Conservation (phyloP, 805 yeast species). For the Lachancea mirantina region DNA sequence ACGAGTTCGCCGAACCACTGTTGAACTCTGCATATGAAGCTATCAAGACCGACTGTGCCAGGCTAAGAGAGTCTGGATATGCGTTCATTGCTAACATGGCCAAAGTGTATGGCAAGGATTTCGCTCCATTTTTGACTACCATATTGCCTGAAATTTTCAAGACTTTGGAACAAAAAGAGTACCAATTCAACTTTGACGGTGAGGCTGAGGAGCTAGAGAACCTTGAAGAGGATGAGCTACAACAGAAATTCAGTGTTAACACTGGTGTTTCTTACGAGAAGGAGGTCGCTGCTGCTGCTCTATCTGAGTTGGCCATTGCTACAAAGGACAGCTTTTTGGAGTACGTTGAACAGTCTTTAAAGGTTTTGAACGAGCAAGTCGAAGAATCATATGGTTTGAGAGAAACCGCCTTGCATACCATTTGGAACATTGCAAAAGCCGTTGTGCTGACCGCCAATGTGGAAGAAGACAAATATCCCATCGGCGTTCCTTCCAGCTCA, state of each 20-base stretch:
- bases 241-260: slow-evolving; percentile 75
- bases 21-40: slow-evolving; percentile 82
- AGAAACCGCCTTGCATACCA: slow-evolving; percentile 71
- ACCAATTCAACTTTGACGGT: slow-evolving; percentile 53
- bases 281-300: slow-evolving; percentile 88
- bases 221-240: slow-evolving; percentile 54
- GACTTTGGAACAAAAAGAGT: slow-evolving; percentile 83
- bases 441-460: slow-evolving; percentile 45
- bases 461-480: slow-evolving; percentile 49
- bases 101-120: slow-evolving; percentile 86
- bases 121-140: slow-evolving; percentile 75
- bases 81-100: slow-evolving; percentile 92
- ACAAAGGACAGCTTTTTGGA: slow-evolving; percentile 74
- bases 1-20: slow-evolving; percentile 78
- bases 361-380: slow-evolving; percentile 59
- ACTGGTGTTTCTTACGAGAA: slow-evolving; percentile 94
- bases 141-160: slow-evolving; percentile 78
- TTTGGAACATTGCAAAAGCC: slow-evolving; percentile 78
- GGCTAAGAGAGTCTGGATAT: slow-evolving; percentile 91
- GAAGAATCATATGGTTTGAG: slow-evolving; percentile 88
- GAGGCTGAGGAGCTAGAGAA: slow-evolving; percentile 43
- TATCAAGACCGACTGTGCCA: slow-evolving; percentile 65
- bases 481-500: slow-evolving; percentile 55
- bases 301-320: slow-evolving; percentile 82
- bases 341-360: slow-evolving; percentile 64